These are phyloP conservation scores for Phytophthora fragariae DNA, from an alignment of 352 stramenopile genomes.

Conservation along the genomic window DNA sequence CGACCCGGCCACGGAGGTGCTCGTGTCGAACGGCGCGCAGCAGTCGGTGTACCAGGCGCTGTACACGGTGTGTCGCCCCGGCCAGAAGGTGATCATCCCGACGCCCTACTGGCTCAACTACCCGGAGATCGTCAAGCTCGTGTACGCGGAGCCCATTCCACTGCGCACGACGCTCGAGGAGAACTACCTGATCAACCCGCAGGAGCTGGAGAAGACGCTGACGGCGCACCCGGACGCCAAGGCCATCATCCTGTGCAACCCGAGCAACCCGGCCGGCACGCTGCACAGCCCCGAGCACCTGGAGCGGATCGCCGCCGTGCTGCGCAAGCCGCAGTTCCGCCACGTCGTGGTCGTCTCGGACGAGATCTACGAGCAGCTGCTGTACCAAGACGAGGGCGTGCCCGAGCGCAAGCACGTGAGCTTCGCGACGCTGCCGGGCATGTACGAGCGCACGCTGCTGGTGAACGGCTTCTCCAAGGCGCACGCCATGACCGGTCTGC, in stretches of 20 bases:
- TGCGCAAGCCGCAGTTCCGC: slow-evolving; percentile 63
- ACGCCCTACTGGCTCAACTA: slow-evolving; percentile 98
- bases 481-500: slow-evolving; percentile 96
- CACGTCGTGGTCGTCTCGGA: slow-evolving; percentile 92
- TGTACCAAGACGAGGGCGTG: slow-evolving; percentile 86
- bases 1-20: slow-evolving; percentile 89
- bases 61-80: slow-evolving; percentile 86
- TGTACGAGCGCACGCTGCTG: slow-evolving; percentile 93
- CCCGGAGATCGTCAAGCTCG: slow-evolving; percentile 94
- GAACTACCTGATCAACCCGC: slow-evolving; percentile 90
- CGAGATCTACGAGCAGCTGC: slow-evolving; percentile 97
- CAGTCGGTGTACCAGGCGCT: slow-evolving; percentile 94
- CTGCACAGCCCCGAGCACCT: slow-evolving; percentile 72
- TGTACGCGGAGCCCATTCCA: slow-evolving; percentile 89
- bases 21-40: slow-evolving; percentile 97
- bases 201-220: slow-evolving; percentile 75
- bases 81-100: slow-evolving; percentile 96
- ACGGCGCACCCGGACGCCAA: slow-evolving; percentile 70
- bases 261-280: slow-evolving; percentile 94
- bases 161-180: slow-evolving; percentile 90
- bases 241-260: slow-evolving; percentile 95
- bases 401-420: slow-evolving; percentile 63
- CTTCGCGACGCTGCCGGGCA: slow-evolving; percentile 76
- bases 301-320: slow-evolving; percentile 56
- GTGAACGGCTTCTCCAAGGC: slow-evolving; percentile 97